Percentiles rank a stretch among this genome's conserved stretches.
These are phyloP conservation scores for Leccinum rimulosum DNA, from an alignment of 768 basidiomycete species.

Conservation along the genomic window DNA sequence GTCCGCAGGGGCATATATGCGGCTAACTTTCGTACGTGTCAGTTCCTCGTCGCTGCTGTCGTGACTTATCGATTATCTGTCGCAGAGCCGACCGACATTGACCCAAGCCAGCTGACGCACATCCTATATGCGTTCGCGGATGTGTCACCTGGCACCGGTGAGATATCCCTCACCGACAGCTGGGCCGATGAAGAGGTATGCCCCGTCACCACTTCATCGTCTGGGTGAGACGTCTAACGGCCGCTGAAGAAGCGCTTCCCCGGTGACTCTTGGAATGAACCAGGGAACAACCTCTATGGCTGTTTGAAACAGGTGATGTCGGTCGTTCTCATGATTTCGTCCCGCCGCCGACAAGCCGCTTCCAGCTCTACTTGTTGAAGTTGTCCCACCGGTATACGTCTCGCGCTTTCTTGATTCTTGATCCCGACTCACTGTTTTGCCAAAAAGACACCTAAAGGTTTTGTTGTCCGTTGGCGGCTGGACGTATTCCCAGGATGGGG, in stretches of 20 bases:
- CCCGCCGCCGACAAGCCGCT: background rate
- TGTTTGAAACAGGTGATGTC: constrained; percentile 68
- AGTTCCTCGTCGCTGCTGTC: background rate
- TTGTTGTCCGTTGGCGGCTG: constrained; percentile 58
- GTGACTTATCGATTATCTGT: constrained; percentile 6
- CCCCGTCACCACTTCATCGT: background rate
- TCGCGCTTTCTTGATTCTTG: background rate
- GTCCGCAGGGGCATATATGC: constrained; percentile 53
- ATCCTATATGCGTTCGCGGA: constrained; percentile 82
- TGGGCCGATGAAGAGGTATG: constrained; percentile 71
- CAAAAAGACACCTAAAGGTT: constrained; percentile 45
- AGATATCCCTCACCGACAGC: constrained; percentile 63
- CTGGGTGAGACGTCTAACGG: constrained; percentile 4
- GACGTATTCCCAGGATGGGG: constrained; percentile 69
- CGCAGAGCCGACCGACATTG: constrained; percentile 64
- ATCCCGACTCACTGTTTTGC: background rate
- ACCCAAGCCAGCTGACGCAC: constrained; percentile 61
- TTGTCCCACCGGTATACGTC: constrained; percentile 44
- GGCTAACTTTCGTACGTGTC: constrained; percentile 56
- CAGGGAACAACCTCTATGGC: constrained; percentile 78
- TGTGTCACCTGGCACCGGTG: constrained; percentile 56
- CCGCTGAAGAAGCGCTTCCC: constrained; percentile 61
- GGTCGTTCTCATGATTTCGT: background rate
- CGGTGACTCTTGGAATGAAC: constrained; percentile 69
- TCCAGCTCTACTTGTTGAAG: constrained; percentile 52